Evolutionary conservation across 2,329 filamentous ascomycete species (phyloP).

Genomic region (Sarocladium strictum): DNA sequence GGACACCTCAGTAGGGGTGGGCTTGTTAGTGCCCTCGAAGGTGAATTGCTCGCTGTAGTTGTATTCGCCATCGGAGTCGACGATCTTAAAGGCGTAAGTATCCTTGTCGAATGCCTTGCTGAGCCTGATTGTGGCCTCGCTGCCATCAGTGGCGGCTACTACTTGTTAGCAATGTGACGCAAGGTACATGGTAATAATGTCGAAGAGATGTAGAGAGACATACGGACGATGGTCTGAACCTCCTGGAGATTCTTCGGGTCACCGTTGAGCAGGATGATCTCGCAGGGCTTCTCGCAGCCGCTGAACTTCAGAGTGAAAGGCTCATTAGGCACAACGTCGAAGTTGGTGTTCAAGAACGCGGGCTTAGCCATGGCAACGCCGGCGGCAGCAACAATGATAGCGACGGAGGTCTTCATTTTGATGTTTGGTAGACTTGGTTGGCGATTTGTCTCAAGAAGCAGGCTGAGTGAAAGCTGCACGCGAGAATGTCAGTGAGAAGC

Average conservation of each 20-base stretch:
- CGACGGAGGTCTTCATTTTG: conserved; percentile 32
- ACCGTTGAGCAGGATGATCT: conserved; percentile 28
- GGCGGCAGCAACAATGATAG: conserved; percentile 21
- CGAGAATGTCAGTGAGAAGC: neutral
- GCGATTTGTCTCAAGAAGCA: neutral
- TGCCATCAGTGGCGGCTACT: conserved; percentile 10
- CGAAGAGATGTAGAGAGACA: conserved; percentile 10
- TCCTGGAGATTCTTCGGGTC: conserved; percentile 20
- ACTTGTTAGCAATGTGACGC: neutral
- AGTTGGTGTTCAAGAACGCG: conserved; percentile 25
- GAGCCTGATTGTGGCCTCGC: conserved; percentile 22
- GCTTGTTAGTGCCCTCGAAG: conserved; percentile 19
- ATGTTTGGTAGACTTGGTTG: conserved; percentile 13
- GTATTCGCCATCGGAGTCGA: conserved; percentile 18
- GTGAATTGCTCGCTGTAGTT: conserved; percentile 29
- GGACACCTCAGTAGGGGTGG: conserved; percentile 11
- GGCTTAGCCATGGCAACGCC: conserved; percentile 23
- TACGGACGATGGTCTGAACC: conserved; percentile 26
- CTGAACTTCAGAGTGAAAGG: conserved; percentile 25
- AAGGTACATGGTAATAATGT: neutral
- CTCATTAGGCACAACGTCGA: conserved; percentile 22
- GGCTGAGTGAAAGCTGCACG: neutral
- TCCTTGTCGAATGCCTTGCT: conserved; percentile 19
- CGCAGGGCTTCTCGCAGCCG: conserved; percentile 27
- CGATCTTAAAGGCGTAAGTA: conserved; percentile 27